Conservation (phyloP, 352 stramenopile genomes). For the Globisporangium cederbergense region DNA sequence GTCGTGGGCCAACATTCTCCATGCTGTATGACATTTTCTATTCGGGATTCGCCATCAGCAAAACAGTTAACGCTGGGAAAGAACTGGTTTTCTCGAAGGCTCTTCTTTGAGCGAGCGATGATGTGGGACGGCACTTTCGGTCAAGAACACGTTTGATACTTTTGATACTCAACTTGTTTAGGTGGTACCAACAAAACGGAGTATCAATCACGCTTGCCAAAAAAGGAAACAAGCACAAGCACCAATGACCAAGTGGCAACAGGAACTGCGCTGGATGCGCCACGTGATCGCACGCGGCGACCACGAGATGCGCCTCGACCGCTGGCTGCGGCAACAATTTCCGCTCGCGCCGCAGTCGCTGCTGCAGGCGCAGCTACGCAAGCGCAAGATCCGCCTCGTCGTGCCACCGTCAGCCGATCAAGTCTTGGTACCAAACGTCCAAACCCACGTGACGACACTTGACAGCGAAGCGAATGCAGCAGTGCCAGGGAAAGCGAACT, state of each 20-base stretch:
- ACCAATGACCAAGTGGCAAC: conserved; percentile 23
- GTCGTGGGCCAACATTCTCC: not conserved
- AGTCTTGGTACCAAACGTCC: not conserved
- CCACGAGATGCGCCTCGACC: conserved; percentile 60
- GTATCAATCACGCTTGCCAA: not conserved
- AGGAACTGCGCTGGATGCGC: conserved; percentile 50
- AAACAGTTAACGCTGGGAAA: not conserved
- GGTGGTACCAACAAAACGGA: not conserved
- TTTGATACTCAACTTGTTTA: not conserved
- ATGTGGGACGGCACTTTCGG: too few relatives aligned
- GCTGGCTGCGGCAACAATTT: conserved; percentile 60
- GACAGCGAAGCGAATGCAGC: not conserved
- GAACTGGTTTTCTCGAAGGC: not conserved
- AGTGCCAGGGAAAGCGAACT: conserved; percentile 25
- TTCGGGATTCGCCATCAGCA: not conserved
- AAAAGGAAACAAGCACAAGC: not conserved
- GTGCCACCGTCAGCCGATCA: not conserved
- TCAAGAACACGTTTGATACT: too few relatives aligned
- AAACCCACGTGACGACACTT: not conserved
- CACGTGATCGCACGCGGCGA: conserved; percentile 39
- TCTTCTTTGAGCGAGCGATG: not conserved
- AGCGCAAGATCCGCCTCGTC: conserved; percentile 62
- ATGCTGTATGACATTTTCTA: not conserved
- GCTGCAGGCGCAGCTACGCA: conserved; percentile 57
- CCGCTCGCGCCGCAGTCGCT: conserved; percentile 49